Evolutionary conservation across 495 filamentous ascomycete genomes (phyloP), one percentile per base, ranked within the genome.

Genomic region (Podospora appendiculata): DNA sequence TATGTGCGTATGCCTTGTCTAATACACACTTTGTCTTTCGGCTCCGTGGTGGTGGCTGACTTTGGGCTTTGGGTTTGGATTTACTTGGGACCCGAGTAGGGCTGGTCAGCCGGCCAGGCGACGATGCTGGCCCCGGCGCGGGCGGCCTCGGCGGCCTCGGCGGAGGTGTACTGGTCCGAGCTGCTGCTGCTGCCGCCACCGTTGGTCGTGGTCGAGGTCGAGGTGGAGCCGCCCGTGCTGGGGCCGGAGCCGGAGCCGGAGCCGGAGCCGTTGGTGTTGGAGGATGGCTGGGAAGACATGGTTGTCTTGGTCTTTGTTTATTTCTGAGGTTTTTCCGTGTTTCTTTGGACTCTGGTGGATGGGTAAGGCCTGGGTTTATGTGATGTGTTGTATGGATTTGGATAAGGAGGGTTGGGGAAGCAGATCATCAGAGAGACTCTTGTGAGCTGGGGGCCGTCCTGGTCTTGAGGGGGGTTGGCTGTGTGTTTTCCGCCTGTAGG

Each of bases 21-120:
- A n/a, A n/a, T n/a, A n/a, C n/a, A n/a, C n/a, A n/a, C n/a, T n/a
- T n/a, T n/a, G n/a, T n/a, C n/a, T n/a, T n/a, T n/a, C n/a, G n/a
- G n/a, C n/a, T n/a, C 25, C 25, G 25, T 25, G 25, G 25, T 25
- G 25, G 5, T 25, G n/a, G n/a, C n/a, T n/a, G n/a, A n/a, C 25
- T 25, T 25, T n/a, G n/a, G 25, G 25, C 25, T 25, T 25, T 5
- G 25, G 25, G 25, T 25, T 25, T 25, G 2, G 25, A 5, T 25
- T 25, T 25, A 25, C 25, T 25, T 25, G 25, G 25, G 25, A 25
- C 25, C 25, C 25, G 25, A 5, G 46, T 61, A 67, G 6, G 51
- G 8, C 56, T 67, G 47, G 17, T 66, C 63, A 8, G 44, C 40
- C 5, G 65, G 65, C 65, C 65, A 68, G 9, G 65, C 52, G 4